phyloP scores from a whole-genome alignment of 164 flowering plant species.

The Tetracentron sinense region DNA sequence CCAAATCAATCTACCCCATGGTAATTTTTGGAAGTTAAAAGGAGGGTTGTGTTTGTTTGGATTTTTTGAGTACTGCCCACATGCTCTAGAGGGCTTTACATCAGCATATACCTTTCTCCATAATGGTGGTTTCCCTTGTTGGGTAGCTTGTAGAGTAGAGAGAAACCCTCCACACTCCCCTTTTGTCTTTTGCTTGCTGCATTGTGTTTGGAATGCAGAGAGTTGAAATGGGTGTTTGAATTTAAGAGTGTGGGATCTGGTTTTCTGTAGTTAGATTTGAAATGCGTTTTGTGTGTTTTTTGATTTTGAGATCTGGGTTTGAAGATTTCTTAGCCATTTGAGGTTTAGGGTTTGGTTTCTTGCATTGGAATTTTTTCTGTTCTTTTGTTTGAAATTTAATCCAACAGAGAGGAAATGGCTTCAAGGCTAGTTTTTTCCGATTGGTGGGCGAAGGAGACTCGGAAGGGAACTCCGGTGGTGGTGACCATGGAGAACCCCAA shows the following conservation, averaged over 20 bases:
- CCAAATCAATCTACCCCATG: conserved; percentile 6
- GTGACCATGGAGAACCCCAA: conserved; percentile 89
- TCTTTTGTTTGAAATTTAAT: not conserved
- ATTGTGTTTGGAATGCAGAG: conserved; percentile 24
- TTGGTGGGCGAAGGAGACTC: conserved; percentile 49
- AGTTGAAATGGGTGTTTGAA: conserved; percentile 14
- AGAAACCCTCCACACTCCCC: conserved; percentile 8
- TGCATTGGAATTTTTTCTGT: conserved; percentile 3
- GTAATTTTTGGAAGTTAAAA: conserved; percentile 24
- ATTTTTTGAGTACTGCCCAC: conserved; percentile 29
- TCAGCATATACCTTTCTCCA: conserved; percentile 54
- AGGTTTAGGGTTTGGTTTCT: conserved; percentile 7
- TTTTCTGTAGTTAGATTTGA: conserved; percentile 10
- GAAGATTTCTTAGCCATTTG: conserved; percentile 16
- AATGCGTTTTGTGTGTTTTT: conserved; percentile 26
- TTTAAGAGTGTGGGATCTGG: conserved; percentile 17
- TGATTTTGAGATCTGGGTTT: conserved; percentile 31
- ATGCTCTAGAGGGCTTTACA: conserved; percentile 40
- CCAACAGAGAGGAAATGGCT: conserved; percentile 38
- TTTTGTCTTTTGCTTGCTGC: conserved; percentile 22
- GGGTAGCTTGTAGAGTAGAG: conserved; percentile 13
- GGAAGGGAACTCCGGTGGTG: conserved; percentile 67
- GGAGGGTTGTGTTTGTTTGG: conserved; percentile 25
- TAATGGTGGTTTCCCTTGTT: conserved; percentile 37
- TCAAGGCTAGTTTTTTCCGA: conserved; percentile 57